Evolutionary conservation across 179 eudicot species (phyloP), one percentile per base, ranked within the genome.

Genomic region (Beta corolliflora): DNA sequence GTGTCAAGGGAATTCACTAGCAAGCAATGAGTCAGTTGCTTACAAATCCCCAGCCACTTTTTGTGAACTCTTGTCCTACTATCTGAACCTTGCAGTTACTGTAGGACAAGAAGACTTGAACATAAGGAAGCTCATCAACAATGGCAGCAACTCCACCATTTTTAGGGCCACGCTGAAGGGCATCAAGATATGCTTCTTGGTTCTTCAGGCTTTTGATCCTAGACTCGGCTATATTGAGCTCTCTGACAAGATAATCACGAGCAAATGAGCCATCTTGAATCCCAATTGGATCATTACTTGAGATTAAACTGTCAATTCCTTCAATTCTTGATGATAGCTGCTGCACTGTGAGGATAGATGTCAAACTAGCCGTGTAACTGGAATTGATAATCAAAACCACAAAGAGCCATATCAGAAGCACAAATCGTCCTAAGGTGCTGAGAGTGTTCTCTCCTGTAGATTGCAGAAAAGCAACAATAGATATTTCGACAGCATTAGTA

Each of bases 11-110:
- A 14, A 31, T n/a, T 31, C 56, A 63, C 54, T 66, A 25, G 67
- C 8, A 45, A 77, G 77, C 8, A 63, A 70, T 75, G 5, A 19
- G 23, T 5, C 0, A 71, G 74, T 52, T 36, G 88, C 98, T 93
- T 90, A 93, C 95, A 81, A 92, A 92, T 83, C 96, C 98, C 98
- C 98, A 94, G 76, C 98, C 98, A 46, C 92, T 88, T 80, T 88
- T 91, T 15, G 98, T 94, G 52, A 92, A 94, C 83, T 91, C 94
- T 73, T 85, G 90, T 46, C 98, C 98, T 21, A 93, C 96, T 15
- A 78, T 84, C 66, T 85, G 83, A 74, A 89, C 90, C 9, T 68
- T 76, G 56, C 97, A 93, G 19, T 89, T 80, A 44, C 84, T 85
- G 48, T 60, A 73, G 19, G 86, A 60, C 75, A 86, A 79, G 60